Base-by-base conservation (phyloP, 2,329 filamentous ascomycete genomes). In the Zymoseptoria passerinii region DNA sequence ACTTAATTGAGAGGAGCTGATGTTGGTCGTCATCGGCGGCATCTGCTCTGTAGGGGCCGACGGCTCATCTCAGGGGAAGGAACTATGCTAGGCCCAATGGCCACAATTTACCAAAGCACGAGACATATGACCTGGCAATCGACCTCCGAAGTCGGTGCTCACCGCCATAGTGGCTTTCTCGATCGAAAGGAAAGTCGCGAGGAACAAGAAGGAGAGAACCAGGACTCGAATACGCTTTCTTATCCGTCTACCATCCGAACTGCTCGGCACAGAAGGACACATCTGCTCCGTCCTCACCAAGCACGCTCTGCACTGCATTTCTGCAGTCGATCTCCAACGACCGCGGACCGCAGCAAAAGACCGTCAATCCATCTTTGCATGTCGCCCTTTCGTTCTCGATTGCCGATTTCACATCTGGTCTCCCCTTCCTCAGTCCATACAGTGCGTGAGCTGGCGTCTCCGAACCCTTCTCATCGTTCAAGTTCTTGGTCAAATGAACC, bases 281-380 rank as follows among this genome's bases (percentile, higher is more conserved):
- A 50, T 55, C 40, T 13, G 53, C 19, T 18, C 53, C 53, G 5
- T 55, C 48, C 44, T 55, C 53, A 6, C 44, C 18, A 20, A 55
- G 48, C 44, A 55, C 20, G 18, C 28, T 35, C 29, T 27, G 20
- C 44, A 55, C 53, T 18, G 40, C 8, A 35, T 55, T 55, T 44
- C 53, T 55, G 8, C 20, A 20, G 28, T 27, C 19, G 28, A 29
- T 16, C 19, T 48, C 53, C 48, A 61, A 23, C 8, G 20, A n/a
- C 13, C 50, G 7, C 8, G 60, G 60, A 18, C 60, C 59, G 50
- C 59, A 61, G 49, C 59, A 58, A 35, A 61, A 56, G 16, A 61
- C 54, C 8, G 48, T 53, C 35, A 59, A 49, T 20, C 52, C 48
- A 13, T 27, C 29, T 13, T 16, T 18, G 49, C 27, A 49, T 16